These are phyloP conservation scores for Mycena metata DNA, from an alignment of 768 basidiomycete genomes.

Conservation along the genomic window DNA sequence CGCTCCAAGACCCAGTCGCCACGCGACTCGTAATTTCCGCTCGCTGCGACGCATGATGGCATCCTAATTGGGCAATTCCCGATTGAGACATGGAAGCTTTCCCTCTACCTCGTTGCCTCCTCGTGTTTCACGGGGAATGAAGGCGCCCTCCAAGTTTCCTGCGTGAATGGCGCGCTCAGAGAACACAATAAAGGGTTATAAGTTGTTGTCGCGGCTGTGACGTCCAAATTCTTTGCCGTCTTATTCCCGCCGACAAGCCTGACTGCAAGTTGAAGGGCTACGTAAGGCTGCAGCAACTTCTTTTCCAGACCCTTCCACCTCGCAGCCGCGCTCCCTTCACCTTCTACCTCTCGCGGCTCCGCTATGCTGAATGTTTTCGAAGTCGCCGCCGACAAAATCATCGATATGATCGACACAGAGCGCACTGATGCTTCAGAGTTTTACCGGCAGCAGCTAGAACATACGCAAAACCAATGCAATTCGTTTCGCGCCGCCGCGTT, in stretches of 20 bases:
- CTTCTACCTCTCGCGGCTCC: neutral
- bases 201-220: neutral
- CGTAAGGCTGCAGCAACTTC: conserved; percentile 19
- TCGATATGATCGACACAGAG: conserved; percentile 20
- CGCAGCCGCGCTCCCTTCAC: neutral
- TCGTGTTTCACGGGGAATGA: too few relatives aligned
- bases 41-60: too few relatives aligned
- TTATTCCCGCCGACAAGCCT: neutral
- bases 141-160: too few relatives aligned
- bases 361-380: conserved; percentile 16
- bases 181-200: too few relatives aligned
- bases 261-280: neutral
- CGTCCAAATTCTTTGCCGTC: neutral
- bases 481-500: conserved; percentile 11
- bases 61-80: too few relatives aligned
- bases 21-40: too few relatives aligned
- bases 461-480: conserved; percentile 5
- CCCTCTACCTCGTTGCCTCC: too few relatives aligned
- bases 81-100: too few relatives aligned
- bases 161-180: too few relatives aligned
- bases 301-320: neutral
- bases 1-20: too few relatives aligned
- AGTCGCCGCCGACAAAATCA: conserved; percentile 24
- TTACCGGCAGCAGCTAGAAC: conserved; percentile 2
- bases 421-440: conserved; percentile 19